Evolutionary conservation across 1,284 basidiomycete species (phyloP), one percentile per base, ranked within the genome.

Genomic region (Apiotrichum akiyoshidainum): DNA sequence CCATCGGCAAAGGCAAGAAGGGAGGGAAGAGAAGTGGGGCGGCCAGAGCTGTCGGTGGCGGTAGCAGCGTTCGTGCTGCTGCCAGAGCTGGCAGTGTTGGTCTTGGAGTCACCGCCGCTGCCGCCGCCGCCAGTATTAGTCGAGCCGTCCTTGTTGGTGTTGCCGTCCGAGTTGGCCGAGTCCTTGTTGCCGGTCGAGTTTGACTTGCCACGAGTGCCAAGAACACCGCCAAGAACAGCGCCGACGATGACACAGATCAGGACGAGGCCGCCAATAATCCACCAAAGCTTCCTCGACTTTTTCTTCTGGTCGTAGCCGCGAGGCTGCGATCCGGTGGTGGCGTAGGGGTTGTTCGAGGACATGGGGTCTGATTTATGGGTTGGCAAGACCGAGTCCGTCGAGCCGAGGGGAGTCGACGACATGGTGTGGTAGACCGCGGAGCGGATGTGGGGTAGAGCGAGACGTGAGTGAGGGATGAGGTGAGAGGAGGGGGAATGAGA

Each of bases 141-240:
- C 4, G 33, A 37, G 22, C 16, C 34, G 17, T 37, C 17, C 1
- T 7, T 22, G 46, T 26, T 45, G 31, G 16, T 10, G 34, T 26
- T 34, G 33, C 41, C 22, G 17, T 34, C 33, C 14, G 31, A 14
- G 14, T 41, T 34, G 19, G 88, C 17, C 17, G 11, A 34, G 46
- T 26, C 39, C 66, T 59, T 46, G 34, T 65, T 63, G 60, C 80
- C 80, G 19, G 88, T 26, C 14, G 5, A 31, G 10, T 13, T 31
- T 51, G 31, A 58, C 44, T 87, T 73, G 35, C 19, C 52, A 66
- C 57, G 46, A 22, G 64, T 63, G 21, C 88, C 90, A 41, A 93
- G 69, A 37, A 92, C 84, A 70, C 86, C 88, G 55, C 88, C 91
- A 52, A 93, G 78, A 31, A 92, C 88, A 50, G 86, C 89, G 55